These are phyloP conservation scores for Oryza rufipogon DNA, from an alignment of 176 grass and related monocot genomes.

Conservation along the genomic window DNA sequence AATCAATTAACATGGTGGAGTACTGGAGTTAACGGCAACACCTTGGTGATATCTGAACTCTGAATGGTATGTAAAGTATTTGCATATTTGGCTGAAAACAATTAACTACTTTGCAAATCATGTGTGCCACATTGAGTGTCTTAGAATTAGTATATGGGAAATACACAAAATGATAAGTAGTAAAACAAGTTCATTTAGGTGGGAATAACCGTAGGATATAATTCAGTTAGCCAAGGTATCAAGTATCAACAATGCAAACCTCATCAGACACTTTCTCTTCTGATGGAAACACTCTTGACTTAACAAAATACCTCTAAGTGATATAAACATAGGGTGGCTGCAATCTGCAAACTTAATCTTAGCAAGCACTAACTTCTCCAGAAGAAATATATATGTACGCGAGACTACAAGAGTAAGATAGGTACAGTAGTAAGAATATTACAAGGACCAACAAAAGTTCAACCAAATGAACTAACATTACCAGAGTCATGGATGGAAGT, in stretches of 20 bases:
- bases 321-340: not conserved
- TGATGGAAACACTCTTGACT: not conserved
- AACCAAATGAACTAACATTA: not conserved
- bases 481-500: constrained; percentile 52
- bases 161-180: not conserved
- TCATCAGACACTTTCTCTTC: not conserved
- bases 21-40: not conserved
- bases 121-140: not conserved
- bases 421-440: not conserved
- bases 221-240: not conserved
- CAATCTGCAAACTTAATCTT: not conserved
- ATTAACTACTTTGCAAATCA: not conserved
- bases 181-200: not conserved
- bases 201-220: not conserved
- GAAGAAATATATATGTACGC: constrained; percentile 6
- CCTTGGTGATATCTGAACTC: not conserved
- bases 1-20: not conserved
- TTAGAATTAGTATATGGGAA: not conserved
- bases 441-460: constrained; percentile 3
- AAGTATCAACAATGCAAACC: not conserved
- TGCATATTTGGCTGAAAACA: not conserved
- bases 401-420: not conserved
- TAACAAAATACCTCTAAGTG: not conserved
- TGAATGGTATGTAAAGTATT: not conserved
- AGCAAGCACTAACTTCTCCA: constrained; percentile 29